Evolutionary conservation across 257 asterid species (phyloP).

Genomic region (Solanum rostratum): DNA sequence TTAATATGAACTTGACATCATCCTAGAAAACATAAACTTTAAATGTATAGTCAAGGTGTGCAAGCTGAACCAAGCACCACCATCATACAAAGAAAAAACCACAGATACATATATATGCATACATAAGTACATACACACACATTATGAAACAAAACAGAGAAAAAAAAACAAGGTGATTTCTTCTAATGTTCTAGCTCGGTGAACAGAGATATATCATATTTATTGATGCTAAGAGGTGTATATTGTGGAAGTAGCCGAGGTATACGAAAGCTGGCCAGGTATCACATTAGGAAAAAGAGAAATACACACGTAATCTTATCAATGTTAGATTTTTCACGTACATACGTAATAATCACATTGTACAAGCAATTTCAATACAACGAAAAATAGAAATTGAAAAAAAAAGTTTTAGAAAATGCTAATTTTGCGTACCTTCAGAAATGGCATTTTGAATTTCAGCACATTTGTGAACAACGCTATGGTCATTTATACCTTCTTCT

Average conservation of each 20-base stretch:
- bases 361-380: not conserved
- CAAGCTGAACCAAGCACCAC: not conserved
- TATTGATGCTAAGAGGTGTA: too few relatives aligned
- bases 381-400: not conserved
- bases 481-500: conserved; percentile 29
- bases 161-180: too few relatives aligned
- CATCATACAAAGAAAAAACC: not conserved
- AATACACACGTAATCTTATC: not conserved
- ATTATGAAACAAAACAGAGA: too few relatives aligned
- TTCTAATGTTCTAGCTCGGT: too few relatives aligned
- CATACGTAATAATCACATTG: not conserved
- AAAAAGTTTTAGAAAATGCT: not conserved
- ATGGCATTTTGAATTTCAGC: conserved; percentile 40
- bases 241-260: not conserved
- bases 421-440: conserved; percentile 22
- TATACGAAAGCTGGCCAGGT: not conserved
- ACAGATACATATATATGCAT: not conserved
- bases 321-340: not conserved
- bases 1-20: not conserved
- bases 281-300: too few relatives aligned
- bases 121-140: not conserved
- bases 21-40: not conserved
- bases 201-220: too few relatives aligned
- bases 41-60: not conserved
- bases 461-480: conserved; percentile 23